Base-by-base conservation (phyloP, 176 grass and related monocot species). In the Oryza longistaminata region DNA sequence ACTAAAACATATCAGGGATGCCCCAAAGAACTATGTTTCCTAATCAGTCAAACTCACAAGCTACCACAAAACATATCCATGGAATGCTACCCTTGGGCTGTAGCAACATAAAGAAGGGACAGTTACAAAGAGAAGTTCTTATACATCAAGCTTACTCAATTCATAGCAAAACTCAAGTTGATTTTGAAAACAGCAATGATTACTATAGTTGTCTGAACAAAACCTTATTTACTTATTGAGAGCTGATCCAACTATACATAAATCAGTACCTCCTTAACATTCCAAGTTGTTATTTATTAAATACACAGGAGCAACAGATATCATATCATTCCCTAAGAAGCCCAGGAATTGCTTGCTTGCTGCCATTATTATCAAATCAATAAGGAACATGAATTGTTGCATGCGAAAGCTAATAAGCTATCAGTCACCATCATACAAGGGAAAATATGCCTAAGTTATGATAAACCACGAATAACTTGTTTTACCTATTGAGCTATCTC, bases 71-170 rank as follows among this genome's bases (percentile, higher is more conserved):
- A 31, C 29, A 35, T 93, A 92, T 70, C 94, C 91, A 81, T 85
- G 93, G 79, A 96, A 91, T 82, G 66, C 58, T 22, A 94, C 94
- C 92, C 87, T 97, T 85, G 89, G 85, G 73, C 85, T 97, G 88
- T 68, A 82, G 85, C 37, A 83, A 80, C 13, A 17, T 5, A 53
- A 62, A 77, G 19, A 21, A 42, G 34, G 22, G 17, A 42, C 34
- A 81, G 14, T 44, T 24, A 58, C 33, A 68, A 68, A 4, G 46
- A 74, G 29, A 66, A 22, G 11, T 33, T 39, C 0, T 10, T 65
- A 73, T 48, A 42, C 10, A 50, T 31, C 6, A 70, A 70, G 34
- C 33, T 70, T 39, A 70, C 16, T 19, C 10, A 85, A 78, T 24
- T 11, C 21, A 73, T 6, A 29, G 9, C 33, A 52, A 64, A 16